phyloP scores from a whole-genome alignment of 148 eudicot genomes.

The Agrostemma githago region DNA sequence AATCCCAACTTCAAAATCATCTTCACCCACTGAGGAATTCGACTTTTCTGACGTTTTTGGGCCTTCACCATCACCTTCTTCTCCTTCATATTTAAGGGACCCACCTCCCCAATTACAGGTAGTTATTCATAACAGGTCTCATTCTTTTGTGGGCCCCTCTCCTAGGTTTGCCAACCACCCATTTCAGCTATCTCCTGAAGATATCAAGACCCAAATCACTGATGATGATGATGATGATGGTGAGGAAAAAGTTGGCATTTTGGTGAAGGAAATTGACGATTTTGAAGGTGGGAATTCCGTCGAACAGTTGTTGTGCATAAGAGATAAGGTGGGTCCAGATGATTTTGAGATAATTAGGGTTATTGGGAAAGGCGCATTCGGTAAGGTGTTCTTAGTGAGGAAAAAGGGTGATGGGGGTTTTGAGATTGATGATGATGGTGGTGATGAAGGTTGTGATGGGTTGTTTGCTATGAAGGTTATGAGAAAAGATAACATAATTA shows the following conservation, averaged over 20 bases:
- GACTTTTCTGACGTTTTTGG: slow-evolving; percentile 70
- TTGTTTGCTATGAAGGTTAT: slow-evolving; percentile 83
- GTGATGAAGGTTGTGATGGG: slow-evolving; percentile 43
- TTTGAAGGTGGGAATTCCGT: slow-evolving; percentile 16
- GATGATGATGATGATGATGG: slow-evolving; percentile 25
- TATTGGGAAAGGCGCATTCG: slow-evolving; percentile 85
- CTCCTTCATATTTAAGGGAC: slow-evolving; percentile 28
- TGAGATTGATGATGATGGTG: slow-evolving; percentile 13
- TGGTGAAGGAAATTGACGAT: slow-evolving; percentile 1
- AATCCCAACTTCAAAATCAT: slow-evolving; percentile 45
- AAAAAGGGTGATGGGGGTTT: slow-evolving; percentile 32
- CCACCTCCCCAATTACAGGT: slow-evolving; percentile 31
- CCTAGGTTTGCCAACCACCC: slow-evolving; percentile 48
- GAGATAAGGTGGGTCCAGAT: slow-evolving; percentile 53
- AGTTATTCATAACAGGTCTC: slow-evolving; percentile 63
- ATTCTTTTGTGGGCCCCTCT: slow-evolving; percentile 82
- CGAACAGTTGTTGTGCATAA: slow-evolving; percentile 27
- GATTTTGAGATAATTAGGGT: slow-evolving; percentile 84
- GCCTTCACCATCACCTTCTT: slow-evolving; percentile 33
- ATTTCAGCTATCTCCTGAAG: slow-evolving; percentile 29
- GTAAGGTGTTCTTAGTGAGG: slow-evolving; percentile 85
- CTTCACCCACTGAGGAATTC: slow-evolving; percentile 43
- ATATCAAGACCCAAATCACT: slow-evolving; percentile 34
- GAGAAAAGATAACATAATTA: slow-evolving; percentile 75
- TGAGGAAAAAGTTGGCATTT: slow-evolving; percentile 21